A percentile compares a stretch with the other conserved stretches of the same genome.
Evolutionary conservation across 345 rosid species (phyloP).

Genomic region (thale cress (Arabidopsis thaliana)): TAIR10.1 NC_003070.9:8164501-8165000

Average conservation of each 20-base stretch:
- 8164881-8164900: conserved; percentile 45
- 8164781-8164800: not conserved
- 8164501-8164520: not conserved
- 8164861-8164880: conserved; percentile 50
- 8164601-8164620: not conserved
- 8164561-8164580: conserved; percentile 25
- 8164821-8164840: not conserved
- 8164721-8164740: conserved; percentile 28
- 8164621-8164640: conserved; percentile 1
- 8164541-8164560: not conserved
- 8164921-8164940: conserved; percentile 31
- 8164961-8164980: conserved; percentile 7
- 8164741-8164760: not conserved
- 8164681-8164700: conserved; percentile 34
- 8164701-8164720: conserved; percentile 23
- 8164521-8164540: conserved; percentile 2
- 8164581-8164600: conserved; percentile 9
- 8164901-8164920: conserved; percentile 45
- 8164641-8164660: conserved; percentile 14
- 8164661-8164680: conserved; percentile 31
- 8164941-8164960: not conserved
- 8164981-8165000: conserved; percentile 13
- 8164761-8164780: not conserved
- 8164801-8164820: conserved; percentile 31
- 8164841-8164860: conserved; percentile 40